Evolutionary conservation across 2,329 filamentous ascomycete genomes (phyloP).

Genomic region (Calonectria pseudoturangicola): DNA sequence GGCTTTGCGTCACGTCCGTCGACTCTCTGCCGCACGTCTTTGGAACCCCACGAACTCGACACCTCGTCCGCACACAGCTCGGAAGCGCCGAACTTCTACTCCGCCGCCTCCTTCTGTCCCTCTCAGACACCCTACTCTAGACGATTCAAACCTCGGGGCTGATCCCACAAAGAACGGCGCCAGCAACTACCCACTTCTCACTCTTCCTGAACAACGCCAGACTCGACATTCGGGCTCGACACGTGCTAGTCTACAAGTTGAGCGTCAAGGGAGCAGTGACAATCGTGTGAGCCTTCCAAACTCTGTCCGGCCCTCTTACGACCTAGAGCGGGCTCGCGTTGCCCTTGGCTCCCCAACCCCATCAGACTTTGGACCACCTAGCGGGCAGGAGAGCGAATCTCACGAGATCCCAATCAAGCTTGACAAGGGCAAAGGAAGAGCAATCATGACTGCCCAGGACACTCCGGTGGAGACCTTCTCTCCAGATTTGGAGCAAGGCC

Average conservation of each 20-base stretch:
- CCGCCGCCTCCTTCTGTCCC: constrained; percentile 72
- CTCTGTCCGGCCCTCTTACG: constrained; percentile 72
- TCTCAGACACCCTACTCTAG: constrained; percentile 66
- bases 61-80: constrained; percentile 62
- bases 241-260: constrained; percentile 71
- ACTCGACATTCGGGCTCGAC: constrained; percentile 64
- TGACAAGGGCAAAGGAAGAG: constrained; percentile 72
- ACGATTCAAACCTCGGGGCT: constrained; percentile 59
- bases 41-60: constrained; percentile 79
- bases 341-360: constrained; percentile 54
- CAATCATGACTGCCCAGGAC: constrained; percentile 65
- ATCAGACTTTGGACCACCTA: constrained; percentile 44
- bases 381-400: constrained; percentile 42
- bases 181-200: constrained; percentile 71
- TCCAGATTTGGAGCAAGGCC: constrained; percentile 74
- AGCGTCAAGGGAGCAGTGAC: constrained; percentile 66
- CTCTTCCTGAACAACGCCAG: constrained; percentile 70
- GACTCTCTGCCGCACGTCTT: constrained; percentile 69
- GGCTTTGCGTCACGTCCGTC: constrained; percentile 59
- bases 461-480: constrained; percentile 63
- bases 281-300: constrained; percentile 72
- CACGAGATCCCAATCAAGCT: constrained; percentile 51
- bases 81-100: constrained; percentile 70
- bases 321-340: constrained; percentile 65
- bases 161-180: constrained; percentile 63